Evolutionary conservation across 345 rosid genomes (phyloP), one percentile per base, ranked within the genome.

Genomic region (Adansonia digitata): DNA sequence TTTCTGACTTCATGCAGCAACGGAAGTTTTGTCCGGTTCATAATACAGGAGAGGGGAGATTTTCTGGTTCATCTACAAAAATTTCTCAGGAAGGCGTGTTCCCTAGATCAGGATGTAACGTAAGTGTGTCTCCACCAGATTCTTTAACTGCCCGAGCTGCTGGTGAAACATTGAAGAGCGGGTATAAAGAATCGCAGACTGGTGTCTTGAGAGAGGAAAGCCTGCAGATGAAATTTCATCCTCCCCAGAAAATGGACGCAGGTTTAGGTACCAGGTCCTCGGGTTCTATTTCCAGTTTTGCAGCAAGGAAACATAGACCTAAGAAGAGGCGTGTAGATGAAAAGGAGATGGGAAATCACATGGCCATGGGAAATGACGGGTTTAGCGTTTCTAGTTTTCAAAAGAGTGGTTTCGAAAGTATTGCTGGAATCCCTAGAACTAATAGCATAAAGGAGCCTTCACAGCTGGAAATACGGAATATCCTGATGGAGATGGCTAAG

Each of bases 401-500:
- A 39, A 64, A 64, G 69, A 64, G 48, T 37, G 72, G 8, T 80
- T 52, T 34, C 77, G 24, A 80, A 39, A 43, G 14, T 66, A 2
- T 14, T 24, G 35, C 57, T 34, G 42, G 57, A 48, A 29, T 18
- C 56, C 27, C 56, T 46, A 27, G 56, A 43, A 67, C 37, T 68
- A 68, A 15, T 46, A 8, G 57, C 56, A 46, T 46, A 15, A 68
- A 46, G 57, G 86, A 78, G 70, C 12, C 82, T 46, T 56, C 85
- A 22, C 83, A 45, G 51, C 57, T 61, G 26, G 81, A 59, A 69
- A 55, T 20, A 78, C 79, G 77, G 43, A 82, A 71, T 72, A 24
- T 85, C 60, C 65, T 86, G 79, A 69, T 78, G 74, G 62, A 59
- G 12, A 86, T 75, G 84, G 88, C 87, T 35, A 78, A 60, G 76